phyloP scores from a whole-genome alignment of 805 yeast genomes.

The Wickerhamiella kurtzmanii region DNA sequence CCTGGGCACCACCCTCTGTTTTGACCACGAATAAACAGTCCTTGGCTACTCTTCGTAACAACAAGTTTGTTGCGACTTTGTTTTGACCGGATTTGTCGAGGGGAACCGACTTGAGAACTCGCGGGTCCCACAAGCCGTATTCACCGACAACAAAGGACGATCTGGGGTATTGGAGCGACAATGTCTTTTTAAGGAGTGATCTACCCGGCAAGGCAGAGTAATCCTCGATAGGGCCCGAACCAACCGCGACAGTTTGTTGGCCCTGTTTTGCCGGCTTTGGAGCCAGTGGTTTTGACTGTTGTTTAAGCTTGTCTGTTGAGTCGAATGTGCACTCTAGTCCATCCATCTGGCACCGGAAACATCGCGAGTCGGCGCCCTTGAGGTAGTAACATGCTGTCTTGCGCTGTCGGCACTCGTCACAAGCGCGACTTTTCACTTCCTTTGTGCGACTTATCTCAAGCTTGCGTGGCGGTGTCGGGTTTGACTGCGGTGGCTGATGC shows the following conservation, averaged over 20 bases:
- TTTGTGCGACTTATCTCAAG: conserved; percentile 16
- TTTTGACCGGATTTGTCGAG: conserved; percentile 69
- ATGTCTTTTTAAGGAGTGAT: conserved; percentile 51
- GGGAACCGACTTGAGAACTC: conserved; percentile 49
- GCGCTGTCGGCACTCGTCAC: conserved; percentile 74
- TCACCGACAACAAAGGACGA: conserved; percentile 84
- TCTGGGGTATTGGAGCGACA: conserved; percentile 74
- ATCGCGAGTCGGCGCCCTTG: conserved; percentile 38
- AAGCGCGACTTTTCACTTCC: conserved; percentile 35
- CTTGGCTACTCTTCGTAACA: conserved; percentile 67
- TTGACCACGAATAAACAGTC: conserved; percentile 57
- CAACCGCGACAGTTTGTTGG: conserved; percentile 3
- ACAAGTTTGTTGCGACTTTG: conserved; percentile 49
- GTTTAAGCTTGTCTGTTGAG: conserved; percentile 33
- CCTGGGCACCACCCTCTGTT: conserved; percentile 61
- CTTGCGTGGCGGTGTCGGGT: not conserved
- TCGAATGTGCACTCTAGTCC: conserved; percentile 62
- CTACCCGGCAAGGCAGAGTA: conserved; percentile 50
- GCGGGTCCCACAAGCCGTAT: conserved; percentile 68
- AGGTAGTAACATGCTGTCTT: conserved; percentile 62
- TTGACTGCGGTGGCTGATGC: not conserved
- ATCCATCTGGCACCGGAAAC: conserved; percentile 66
- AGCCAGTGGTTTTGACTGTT: conserved; percentile 11
- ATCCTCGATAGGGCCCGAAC: conserved; percentile 43
- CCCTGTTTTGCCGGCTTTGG: conserved; percentile 2